A percentile compares a stretch with the other conserved stretches of the same genome.
Conservation (phyloP, 352 stramenopile species). For the Phytopythium delawarense region DNA sequence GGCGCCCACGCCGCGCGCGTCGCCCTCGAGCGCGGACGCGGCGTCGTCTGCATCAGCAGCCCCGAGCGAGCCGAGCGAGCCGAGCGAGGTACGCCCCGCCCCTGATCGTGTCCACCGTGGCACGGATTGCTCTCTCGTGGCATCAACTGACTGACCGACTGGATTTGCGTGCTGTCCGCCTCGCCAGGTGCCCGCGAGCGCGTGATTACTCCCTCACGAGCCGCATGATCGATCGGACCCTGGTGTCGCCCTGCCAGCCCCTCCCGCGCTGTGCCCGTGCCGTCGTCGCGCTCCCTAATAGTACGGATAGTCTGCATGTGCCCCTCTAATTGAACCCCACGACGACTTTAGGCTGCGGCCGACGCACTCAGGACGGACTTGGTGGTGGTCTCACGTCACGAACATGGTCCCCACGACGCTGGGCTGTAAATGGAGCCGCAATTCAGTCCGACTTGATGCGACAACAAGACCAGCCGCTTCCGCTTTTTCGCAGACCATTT, state of each 20-base stretch:
- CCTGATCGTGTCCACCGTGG: background rate
- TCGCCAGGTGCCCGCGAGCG: background rate
- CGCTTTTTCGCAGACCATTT: background rate
- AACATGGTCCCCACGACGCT: too few species aligned
- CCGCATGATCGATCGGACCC: background rate
- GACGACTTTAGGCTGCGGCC: conserved; percentile 1
- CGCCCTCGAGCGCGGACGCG: background rate
- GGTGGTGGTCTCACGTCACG: too few species aligned
- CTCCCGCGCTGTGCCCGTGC: background rate
- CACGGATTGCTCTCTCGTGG: background rate
- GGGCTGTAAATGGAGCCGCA: too few species aligned
- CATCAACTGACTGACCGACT: background rate
- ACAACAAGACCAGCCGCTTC: background rate
- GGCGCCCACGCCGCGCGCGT: conserved; percentile 8
- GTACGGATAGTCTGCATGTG: conserved; percentile 5
- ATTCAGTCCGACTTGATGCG: background rate
- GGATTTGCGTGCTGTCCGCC: background rate
- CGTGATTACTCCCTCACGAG: conserved; percentile 3
- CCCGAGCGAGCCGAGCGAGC: background rate
- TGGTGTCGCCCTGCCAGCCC: too few species aligned
- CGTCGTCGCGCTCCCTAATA: background rate
- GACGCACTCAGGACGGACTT: background rate
- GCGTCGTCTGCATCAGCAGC: background rate
- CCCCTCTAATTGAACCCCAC: background rate
- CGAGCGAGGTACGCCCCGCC: background rate